Conservation (phyloP, 1,284 basidiomycete species). For the Coriolopsis trogii region DNA sequence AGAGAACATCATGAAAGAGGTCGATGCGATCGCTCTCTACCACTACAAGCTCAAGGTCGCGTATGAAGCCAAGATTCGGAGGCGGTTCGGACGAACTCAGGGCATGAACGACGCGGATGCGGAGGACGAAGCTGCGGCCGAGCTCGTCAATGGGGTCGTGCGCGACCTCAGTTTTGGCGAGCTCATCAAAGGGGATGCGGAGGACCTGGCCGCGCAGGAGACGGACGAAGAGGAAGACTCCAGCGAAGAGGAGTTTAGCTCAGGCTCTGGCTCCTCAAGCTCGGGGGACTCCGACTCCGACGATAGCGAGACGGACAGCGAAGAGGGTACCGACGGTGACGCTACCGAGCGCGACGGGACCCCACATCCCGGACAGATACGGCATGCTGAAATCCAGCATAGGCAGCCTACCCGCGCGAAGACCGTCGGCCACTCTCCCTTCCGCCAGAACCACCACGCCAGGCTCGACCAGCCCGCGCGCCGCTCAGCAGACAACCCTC, state of each 20-base stretch:
- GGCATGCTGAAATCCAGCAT: not conserved
- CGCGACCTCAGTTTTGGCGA: conserved; percentile 82
- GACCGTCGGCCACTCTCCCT: conserved; percentile 31
- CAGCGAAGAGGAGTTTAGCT: conserved; percentile 32
- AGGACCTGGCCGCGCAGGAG: conserved; percentile 79
- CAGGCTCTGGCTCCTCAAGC: conserved; percentile 29
- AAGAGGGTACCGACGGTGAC: conserved; percentile 38
- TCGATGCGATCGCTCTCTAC: conserved; percentile 86
- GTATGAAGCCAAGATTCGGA: conserved; percentile 86
- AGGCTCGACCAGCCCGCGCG: not conserved
- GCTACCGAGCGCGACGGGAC: conserved; percentile 34
- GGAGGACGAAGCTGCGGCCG: conserved; percentile 79
- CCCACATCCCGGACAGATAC: conserved; percentile 13
- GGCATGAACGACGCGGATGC: conserved; percentile 55
- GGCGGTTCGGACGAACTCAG: conserved; percentile 72
- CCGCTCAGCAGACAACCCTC: conserved; percentile 4
- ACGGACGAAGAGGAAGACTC: conserved; percentile 54
- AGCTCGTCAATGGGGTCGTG: conserved; percentile 78
- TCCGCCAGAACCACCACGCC: conserved; percentile 8
- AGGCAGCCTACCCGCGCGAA: conserved; percentile 25
- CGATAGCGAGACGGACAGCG: conserved; percentile 38
- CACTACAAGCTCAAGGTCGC: conserved; percentile 92
- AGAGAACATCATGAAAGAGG: conserved; percentile 75
- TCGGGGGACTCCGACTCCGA: conserved; percentile 41
- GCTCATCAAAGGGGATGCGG: conserved; percentile 73